Percentiles rank a stretch among this genome's conserved stretches.
Evolutionary conservation across 2,329 filamentous ascomycete species (phyloP).

Genomic region (Fusarium phyllophilum): DNA sequence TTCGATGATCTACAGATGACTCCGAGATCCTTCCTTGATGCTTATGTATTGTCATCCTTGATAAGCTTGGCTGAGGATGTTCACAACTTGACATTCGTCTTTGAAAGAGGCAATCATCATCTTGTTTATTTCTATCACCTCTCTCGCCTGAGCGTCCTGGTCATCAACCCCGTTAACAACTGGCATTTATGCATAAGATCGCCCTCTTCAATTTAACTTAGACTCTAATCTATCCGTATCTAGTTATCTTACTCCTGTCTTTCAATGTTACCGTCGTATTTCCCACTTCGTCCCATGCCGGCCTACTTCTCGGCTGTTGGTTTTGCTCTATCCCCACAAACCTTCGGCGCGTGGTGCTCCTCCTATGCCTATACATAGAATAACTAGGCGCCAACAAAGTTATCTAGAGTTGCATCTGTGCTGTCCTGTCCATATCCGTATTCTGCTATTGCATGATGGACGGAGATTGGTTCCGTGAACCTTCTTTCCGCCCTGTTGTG

Average conservation of each 20-base stretch:
- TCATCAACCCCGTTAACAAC: neutral
- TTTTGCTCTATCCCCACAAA: slow-evolving; percentile 18
- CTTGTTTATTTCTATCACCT: neutral
- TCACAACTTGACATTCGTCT: neutral
- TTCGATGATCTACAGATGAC: slow-evolving; percentile 31
- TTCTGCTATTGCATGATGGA: slow-evolving; percentile 7
- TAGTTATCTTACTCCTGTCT: slow-evolving; percentile 8
- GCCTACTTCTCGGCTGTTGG: neutral
- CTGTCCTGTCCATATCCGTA: neutral
- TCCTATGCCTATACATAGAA: slow-evolving; percentile 37
- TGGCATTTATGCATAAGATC: slow-evolving; percentile 1
- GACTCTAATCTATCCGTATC: slow-evolving; percentile 7
- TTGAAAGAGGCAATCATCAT: neutral
- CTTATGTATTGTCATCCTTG: neutral
- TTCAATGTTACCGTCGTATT: slow-evolving; percentile 31
- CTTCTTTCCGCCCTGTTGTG: neutral
- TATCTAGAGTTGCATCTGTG: slow-evolving; percentile 1
- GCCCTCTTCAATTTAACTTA: slow-evolving; percentile 8
- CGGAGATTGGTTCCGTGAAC: slow-evolving; percentile 16
- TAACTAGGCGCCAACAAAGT: slow-evolving; percentile 9
- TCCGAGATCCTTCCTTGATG: slow-evolving; percentile 22
- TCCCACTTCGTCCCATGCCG: slow-evolving; percentile 9
- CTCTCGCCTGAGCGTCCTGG: neutral
- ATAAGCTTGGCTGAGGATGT: neutral
- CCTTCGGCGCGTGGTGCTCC: slow-evolving; percentile 8